Percentiles rank a stretch among this genome's conserved stretches.
Conservation (phyloP, 805 yeast genomes). For the Cyberlindnera sargentensis region DNA sequence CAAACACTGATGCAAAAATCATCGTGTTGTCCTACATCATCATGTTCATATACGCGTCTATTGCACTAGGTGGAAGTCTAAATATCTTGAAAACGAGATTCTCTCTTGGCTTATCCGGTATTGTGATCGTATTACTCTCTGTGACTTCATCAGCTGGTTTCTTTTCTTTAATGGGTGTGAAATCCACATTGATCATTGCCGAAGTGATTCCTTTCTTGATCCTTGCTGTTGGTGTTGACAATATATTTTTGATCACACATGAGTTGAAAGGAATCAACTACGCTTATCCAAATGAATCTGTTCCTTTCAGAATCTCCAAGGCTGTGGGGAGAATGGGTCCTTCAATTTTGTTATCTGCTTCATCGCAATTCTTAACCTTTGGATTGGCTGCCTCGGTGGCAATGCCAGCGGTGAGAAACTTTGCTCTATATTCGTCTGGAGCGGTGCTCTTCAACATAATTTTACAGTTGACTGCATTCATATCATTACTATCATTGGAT, state of each 20-base stretch:
- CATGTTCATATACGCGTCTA: conserved; percentile 85
- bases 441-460: conserved; percentile 73
- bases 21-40: conserved; percentile 67
- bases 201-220: conserved; percentile 94
- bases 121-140: conserved; percentile 70
- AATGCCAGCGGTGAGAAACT: conserved; percentile 95
- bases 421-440: conserved; percentile 85
- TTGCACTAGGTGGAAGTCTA: conserved; percentile 60
- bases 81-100: conserved; percentile 49
- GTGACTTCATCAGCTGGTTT: conserved; percentile 80
- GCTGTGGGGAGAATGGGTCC: conserved; percentile 80
- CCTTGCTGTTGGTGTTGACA: conserved; percentile 94
- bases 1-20: conserved; percentile 70
- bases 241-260: conserved; percentile 79
- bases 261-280: conserved; percentile 56
- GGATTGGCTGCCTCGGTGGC: conserved; percentile 70
- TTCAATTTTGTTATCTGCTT: conserved; percentile 69
- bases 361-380: conserved; percentile 76
- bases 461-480: conserved; percentile 76
- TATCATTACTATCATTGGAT: conserved; percentile 64
- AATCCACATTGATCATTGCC: conserved; percentile 87
- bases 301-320: conserved; percentile 53
- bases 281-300: conserved; percentile 36
- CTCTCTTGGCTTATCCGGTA: conserved; percentile 77
- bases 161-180: conserved; percentile 67